Base-by-base conservation (phyloP, 192 early-diverging fungal species). In the Cladochytrium replicatum region DNA sequence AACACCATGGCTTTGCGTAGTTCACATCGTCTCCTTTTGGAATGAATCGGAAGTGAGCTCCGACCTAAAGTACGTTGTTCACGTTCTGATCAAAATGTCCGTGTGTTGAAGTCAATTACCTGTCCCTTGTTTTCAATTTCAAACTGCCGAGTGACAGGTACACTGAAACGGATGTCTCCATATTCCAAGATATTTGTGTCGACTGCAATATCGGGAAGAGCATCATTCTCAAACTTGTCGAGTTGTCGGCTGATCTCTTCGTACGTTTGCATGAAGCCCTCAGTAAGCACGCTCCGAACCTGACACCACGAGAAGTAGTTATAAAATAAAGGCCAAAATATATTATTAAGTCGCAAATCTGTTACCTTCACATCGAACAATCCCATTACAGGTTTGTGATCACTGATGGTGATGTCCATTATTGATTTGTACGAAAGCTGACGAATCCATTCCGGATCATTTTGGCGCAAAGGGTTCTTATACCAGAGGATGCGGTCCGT, bases 401-500 rank as follows among this genome's bases (percentile, higher is more conserved):
- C 94, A 53, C 87, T 89, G 17, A 74, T 34, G 25, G 57, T 71
- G 27, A 88, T 55, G 0, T 77, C 74, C 78, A 82, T 84, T 5
- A 69, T 66, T 19, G 71, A 72, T 11, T 43, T 44, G 54, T 89
- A 88, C 41, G 55, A 67, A 3, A 67, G 22, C n/a, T 63, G 50
- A 9, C 61, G 51, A 5, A 80, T 58, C 58, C 70, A 75, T 25
- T 72, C 54, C 13, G 37, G 6, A 5, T 48, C 42, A 15, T 69
- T 41, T 7, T 23, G 28, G 8, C 54, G 48, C n/a, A 64, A 39
- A 7, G 75, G 78, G 23, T 82, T 85, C 52, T 80, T 21, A 30
- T 56, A 79, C 87, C 87, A 96, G 32, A 97, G 65, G 22, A 99
- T 81, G 26, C 95, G 82, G 57, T 99, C 95, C 52, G 89, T 93